Evolutionary conservation across 371 early-diverging fungal genomes (phyloP).

Genomic region (Zychaea mexicana): DNA sequence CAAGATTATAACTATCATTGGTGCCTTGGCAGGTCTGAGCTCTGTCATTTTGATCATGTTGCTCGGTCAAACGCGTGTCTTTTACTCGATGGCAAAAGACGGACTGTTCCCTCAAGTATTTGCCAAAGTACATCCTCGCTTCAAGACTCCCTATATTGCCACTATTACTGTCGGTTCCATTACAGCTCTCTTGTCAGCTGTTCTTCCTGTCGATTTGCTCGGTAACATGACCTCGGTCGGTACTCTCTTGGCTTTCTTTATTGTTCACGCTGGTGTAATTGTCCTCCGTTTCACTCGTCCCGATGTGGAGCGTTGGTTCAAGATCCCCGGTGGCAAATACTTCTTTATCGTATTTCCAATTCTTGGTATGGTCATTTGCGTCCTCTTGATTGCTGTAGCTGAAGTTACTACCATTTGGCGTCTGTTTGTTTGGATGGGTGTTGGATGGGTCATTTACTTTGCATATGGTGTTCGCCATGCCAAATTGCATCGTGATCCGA

Average conservation of each 20-base stretch:
- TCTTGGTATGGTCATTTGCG: slow-evolving; percentile 60
- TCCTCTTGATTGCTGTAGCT: slow-evolving; percentile 64
- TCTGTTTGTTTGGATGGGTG: slow-evolving; percentile 66
- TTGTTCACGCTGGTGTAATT: slow-evolving; percentile 78
- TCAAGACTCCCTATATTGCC: slow-evolving; percentile 75
- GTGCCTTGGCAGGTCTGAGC: slow-evolving; percentile 77
- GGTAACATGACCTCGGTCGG: slow-evolving; percentile 88
- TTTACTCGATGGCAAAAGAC: slow-evolving; percentile 87
- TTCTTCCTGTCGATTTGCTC: slow-evolving; percentile 81
- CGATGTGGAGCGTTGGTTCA: slow-evolving; percentile 72
- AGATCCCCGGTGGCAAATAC: slow-evolving; percentile 71
- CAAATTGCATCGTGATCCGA: too few species aligned
- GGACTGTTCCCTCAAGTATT: slow-evolving; percentile 78
- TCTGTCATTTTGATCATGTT: slow-evolving; percentile 77
- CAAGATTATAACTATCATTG: slow-evolving; percentile 69
- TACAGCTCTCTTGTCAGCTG: slow-evolving; percentile 71
- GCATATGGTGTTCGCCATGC: too few species aligned
- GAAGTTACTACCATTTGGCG: slow-evolving; percentile 60
- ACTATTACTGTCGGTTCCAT: slow-evolving; percentile 70
- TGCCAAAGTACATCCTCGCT: slow-evolving; percentile 62
- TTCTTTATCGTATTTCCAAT: slow-evolving; percentile 57
- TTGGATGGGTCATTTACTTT: slow-evolving; percentile 79
- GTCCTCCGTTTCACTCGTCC: slow-evolving; percentile 78
- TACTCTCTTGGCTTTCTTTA: slow-evolving; percentile 85
- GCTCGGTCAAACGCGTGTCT: slow-evolving; percentile 87